Evolutionary conservation across 495 filamentous ascomycete species (phyloP), one percentile per base, ranked within the genome.

Genomic region (Staphylotrichum longicolle): DNA sequence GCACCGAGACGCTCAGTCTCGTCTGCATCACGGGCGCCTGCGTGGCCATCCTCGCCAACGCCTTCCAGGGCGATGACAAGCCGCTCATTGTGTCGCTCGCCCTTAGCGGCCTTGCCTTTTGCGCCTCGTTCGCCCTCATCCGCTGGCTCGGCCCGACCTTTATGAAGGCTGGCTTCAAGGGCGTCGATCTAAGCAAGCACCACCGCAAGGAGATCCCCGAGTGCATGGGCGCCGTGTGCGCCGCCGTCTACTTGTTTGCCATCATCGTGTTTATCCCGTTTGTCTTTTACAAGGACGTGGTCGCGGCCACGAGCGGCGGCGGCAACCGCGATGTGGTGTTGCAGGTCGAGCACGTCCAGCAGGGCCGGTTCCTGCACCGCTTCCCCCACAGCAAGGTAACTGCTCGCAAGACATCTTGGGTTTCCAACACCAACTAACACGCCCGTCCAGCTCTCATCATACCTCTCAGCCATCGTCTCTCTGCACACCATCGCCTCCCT

Each of bases 221-320:
- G 75, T 91, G 91, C 35, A 98, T 99, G 95, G 94, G 94, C n/a
- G 91, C 88, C 20, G 85, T 98, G 48, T 96, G 91, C 72, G 94
- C 95, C 2, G 85, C 94, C 39, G 90, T 98, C 2, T 98, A 97
- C 76, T 78, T 99, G 35, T 77, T 98, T 32, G 80, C 83, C 5
- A 83, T 96, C 37, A 95, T 98, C 55, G 72, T 90, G 37, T 98
- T 99, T 71, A 91, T 98, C 57, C 94, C 94, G 0, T 98, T 97
- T 74, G 87, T 91, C 3, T 98, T 99, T 75, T 98, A 96, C 77
- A 93, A 96, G 74, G 93, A 99, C 69, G 94, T 99, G 62, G 93
- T 97, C 27, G 88, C 88, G n/a, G 91, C 91, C 20, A 97, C 95
- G 20, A 94, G 91, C 61, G 94, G 93, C 59, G 93, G 91, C 60